A percentile compares a stretch with the other conserved stretches of the same genome.
Conservation (phyloP, 345 rosid genomes). For the Toxicodendron radicans region DNA sequence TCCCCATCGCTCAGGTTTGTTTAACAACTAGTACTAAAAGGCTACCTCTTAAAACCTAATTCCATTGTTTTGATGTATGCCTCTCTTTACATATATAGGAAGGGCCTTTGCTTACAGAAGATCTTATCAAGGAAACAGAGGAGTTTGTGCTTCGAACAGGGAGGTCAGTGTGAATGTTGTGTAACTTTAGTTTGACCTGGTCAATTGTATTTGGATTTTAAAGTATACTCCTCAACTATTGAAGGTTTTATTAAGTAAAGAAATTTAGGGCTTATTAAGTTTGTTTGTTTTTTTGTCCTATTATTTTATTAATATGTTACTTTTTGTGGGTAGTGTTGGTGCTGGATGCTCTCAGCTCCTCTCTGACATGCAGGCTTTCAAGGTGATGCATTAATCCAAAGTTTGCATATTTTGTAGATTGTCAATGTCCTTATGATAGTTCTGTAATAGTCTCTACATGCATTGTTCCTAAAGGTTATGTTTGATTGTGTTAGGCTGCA, state of each 20-base stretch:
- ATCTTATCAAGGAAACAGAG: slow-evolving; percentile 92
- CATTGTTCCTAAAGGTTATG: neutral
- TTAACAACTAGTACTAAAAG: slow-evolving; percentile 21
- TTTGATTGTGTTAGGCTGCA: slow-evolving; percentile 64
- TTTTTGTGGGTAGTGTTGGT: slow-evolving; percentile 73
- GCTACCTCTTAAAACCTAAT: slow-evolving; percentile 9
- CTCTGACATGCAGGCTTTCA: slow-evolving; percentile 99
- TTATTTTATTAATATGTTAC: slow-evolving; percentile 9
- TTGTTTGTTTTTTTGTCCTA: neutral
- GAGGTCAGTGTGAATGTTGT: slow-evolving; percentile 53
- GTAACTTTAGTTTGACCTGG: neutral
- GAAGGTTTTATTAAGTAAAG: too few relatives aligned
- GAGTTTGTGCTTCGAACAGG: slow-evolving; percentile 95
- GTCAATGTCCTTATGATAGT: slow-evolving; percentile 5
- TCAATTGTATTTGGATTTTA: slow-evolving; percentile 4
- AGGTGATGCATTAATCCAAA: slow-evolving; percentile 47
- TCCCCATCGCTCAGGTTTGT: slow-evolving; percentile 84
- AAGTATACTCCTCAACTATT: neutral
- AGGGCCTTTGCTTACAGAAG: slow-evolving; percentile 92
- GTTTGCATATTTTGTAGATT: slow-evolving; percentile 5
- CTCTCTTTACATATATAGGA: slow-evolving; percentile 54
- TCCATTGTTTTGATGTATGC: slow-evolving; percentile 18
- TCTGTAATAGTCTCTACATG: neutral
- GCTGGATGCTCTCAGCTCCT: slow-evolving; percentile 99
- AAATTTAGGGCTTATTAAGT: neutral